These are phyloP conservation scores for Warburgia ugandensis DNA, from an alignment of 164 flowering plant species.

Conservation along the genomic window DNA sequence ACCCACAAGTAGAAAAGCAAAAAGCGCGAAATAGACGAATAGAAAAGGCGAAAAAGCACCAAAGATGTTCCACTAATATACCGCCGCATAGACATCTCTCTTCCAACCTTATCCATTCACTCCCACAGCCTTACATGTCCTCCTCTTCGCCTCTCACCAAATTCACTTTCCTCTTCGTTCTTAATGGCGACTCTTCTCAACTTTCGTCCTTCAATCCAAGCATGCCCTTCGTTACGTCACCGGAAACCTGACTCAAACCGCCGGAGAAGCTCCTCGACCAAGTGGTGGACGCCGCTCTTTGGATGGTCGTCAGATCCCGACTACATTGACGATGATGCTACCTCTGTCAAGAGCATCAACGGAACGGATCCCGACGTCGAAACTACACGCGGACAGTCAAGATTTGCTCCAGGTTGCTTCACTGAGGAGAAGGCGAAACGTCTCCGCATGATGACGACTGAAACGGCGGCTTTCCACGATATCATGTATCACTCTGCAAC, in stretches of 20 bases:
- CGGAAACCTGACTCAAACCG: constrained; percentile 18
- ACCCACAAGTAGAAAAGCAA: too few species aligned
- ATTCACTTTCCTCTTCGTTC: too few species aligned
- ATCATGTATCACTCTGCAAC: constrained; percentile 86
- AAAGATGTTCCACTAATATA: too few species aligned
- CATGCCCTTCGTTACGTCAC: too few species aligned
- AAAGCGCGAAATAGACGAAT: too few species aligned
- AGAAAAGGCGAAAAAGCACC: too few species aligned
- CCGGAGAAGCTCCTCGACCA: constrained; percentile 20
- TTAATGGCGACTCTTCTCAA: too few species aligned
- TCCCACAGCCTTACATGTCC: too few species aligned
- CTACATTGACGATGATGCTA: constrained; percentile 37
- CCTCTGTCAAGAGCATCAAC: neutral
- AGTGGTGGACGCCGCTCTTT: constrained; percentile 74
- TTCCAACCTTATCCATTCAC: too few species aligned
- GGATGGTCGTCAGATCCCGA: constrained; percentile 68
- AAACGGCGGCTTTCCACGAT: constrained; percentile 54
- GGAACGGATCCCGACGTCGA: constrained; percentile 11
- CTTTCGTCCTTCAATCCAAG: too few species aligned
- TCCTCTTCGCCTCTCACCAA: too few species aligned
- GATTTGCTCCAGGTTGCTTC: constrained; percentile 47
- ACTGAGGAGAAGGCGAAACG: constrained; percentile 78
- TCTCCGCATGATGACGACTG: constrained; percentile 55
- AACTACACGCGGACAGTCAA: neutral
- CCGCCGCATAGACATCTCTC: too few species aligned